phyloP scores from a whole-genome alignment of 345 rosid genomes.

The Eucalyptus sideroxylon region DNA sequence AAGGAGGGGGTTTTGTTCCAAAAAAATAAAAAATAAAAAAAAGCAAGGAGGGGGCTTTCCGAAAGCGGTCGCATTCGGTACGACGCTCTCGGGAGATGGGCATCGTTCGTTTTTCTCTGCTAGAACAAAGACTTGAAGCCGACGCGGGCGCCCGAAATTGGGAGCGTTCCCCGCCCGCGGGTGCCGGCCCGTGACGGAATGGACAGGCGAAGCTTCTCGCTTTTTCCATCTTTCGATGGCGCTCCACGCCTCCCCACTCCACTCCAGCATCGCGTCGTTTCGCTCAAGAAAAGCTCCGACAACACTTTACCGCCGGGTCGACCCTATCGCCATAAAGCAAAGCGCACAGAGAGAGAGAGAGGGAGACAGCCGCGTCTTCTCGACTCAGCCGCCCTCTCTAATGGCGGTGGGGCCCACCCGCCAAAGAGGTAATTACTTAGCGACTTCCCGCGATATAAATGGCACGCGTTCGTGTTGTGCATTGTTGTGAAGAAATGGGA shows the following conservation, averaged over 20 bases:
- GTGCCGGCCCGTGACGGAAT: not conserved
- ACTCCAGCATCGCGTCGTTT: not conserved
- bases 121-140: not conserved
- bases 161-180: not conserved
- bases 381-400: not conserved
- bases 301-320: not conserved
- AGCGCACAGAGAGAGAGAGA: not conserved
- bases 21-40: too few relatives aligned
- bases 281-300: not conserved
- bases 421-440: not conserved
- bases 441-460: not conserved
- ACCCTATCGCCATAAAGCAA: not conserved
- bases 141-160: not conserved
- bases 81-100: not conserved
- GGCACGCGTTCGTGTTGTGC: not conserved
- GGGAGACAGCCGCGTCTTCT: not conserved
- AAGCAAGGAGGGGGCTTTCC: not conserved
- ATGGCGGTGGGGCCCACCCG: not conserved
- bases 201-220: not conserved
- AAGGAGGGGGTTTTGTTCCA: not conserved
- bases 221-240: not conserved
- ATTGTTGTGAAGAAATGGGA: not conserved
- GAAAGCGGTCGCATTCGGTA: not conserved
- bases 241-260: not conserved
- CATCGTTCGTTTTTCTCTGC: not conserved